A percentile compares a stretch with the other conserved stretches of the same genome.
Evolutionary conservation across 2,329 filamentous ascomycete genomes (phyloP).

Genomic region (Rutstroemia sp.): DNA sequence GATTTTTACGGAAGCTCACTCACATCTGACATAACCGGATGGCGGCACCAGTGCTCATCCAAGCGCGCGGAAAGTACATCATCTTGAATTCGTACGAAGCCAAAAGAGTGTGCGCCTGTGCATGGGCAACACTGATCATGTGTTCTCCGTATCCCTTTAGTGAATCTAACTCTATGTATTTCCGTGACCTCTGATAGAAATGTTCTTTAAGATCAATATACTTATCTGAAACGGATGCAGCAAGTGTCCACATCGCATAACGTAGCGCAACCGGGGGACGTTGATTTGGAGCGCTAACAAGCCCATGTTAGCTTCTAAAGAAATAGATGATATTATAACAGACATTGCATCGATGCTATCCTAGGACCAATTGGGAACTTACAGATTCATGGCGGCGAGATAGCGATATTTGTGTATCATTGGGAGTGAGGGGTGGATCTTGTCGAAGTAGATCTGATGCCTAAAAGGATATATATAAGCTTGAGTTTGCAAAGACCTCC

Average conservation of each 20-base stretch:
- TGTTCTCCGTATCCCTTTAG: conserved; percentile 88
- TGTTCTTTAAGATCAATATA: conserved; percentile 73
- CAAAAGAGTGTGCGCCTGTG: conserved; percentile 75
- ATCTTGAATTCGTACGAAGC: conserved; percentile 89
- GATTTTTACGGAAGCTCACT: conserved; percentile 24
- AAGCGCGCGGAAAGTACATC: conserved; percentile 95
- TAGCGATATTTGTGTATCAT: conserved; percentile 89
- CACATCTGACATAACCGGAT: conserved; percentile 80
- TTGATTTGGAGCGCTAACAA: conserved; percentile 61
- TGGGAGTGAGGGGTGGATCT: conserved; percentile 76
- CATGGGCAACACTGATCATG: conserved; percentile 78
- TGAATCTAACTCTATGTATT: conserved; percentile 84
- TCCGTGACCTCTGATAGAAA: conserved; percentile 83
- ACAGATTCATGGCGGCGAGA: conserved; percentile 79
- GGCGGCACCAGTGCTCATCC: conserved; percentile 82
- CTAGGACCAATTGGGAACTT: conserved; percentile 24
- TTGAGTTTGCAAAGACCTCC: conserved; percentile 12
- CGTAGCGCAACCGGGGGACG: conserved; percentile 81
- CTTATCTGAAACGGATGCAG: conserved; percentile 78
- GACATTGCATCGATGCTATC: not conserved
- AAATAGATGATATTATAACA: not conserved
- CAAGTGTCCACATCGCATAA: conserved; percentile 94
- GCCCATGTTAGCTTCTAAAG: conserved; percentile 1
- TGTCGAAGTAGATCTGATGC: conserved; percentile 83
- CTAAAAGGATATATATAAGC: conserved; percentile 34